Evolutionary conservation across 345 rosid genomes (phyloP), one percentile per base, ranked within the genome.

Genomic region (Linum trigynum): DNA sequence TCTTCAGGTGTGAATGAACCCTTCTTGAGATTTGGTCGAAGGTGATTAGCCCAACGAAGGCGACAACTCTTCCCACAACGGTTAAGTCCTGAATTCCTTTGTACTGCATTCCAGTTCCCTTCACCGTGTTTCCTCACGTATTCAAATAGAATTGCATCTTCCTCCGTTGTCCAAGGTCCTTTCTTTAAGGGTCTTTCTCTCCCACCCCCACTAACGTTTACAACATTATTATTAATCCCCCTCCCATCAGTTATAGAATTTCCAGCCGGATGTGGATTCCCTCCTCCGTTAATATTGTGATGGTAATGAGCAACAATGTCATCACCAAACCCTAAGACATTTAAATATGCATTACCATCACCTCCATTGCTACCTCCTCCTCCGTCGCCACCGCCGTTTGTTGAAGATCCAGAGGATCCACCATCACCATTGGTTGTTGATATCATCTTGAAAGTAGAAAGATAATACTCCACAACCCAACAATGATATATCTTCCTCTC

Each of bases 91-190:
- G 61, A 17, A 37, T 37, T 17, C 38, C 61, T 32, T 17, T 57
- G 38, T 8, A 57, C 61, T 9, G 61, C 36, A 12, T 57, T 57
- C 61, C 61, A 57, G 61, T 57, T 57, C 38, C 61, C 61, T 57
- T 57, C 61, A 8, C 61, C 61, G 23, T 57, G 61, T 37, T 32
- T 57, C 38, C 12, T 57, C 61, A 57, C 61, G 10, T 57, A 37
- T 37, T 57, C 61, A 35, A 57, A n/a, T 37, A 57, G 38, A 3
- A 57, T 17, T 17, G 38, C 38, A 16, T 57, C 61, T 37, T 57
- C 61, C 23, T 17, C 36, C 38, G 61, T 37, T 2, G 61, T 57
- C 61, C 61, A 57, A 7, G 61, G 61, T 5, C 61, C 61, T 57
- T 57, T 57, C 61, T 57, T 57, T 12, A 57, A 57, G 7, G 16